Evolutionary conservation across 2,329 filamentous ascomycete species (phyloP).

Genomic region (Curvularia sp.): DNA sequence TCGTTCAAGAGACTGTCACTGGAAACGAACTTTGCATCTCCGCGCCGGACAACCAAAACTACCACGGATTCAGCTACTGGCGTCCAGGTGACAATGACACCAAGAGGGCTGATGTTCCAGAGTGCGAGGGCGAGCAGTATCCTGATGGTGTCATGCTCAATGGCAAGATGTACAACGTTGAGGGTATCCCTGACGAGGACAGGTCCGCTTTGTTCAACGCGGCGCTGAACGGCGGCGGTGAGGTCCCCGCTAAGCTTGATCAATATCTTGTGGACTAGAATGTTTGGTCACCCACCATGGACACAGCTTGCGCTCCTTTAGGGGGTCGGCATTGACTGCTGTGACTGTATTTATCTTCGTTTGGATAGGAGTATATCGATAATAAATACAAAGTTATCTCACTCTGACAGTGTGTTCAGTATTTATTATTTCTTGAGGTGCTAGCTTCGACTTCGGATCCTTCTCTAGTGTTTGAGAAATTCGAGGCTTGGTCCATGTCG

Average conservation of each 20-base stretch:
- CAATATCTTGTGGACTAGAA: background rate
- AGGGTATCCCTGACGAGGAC: background rate
- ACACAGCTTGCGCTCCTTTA: background rate
- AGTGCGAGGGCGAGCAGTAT: background rate
- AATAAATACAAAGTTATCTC: no score
- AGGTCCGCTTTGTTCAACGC: background rate
- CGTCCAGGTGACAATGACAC: background rate
- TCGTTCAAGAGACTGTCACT: no score
- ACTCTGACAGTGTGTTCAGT: no score
- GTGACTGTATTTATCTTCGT: background rate
- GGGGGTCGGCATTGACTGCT: background rate
- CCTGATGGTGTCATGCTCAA: background rate
- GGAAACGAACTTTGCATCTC: background rate
- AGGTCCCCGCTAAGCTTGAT: background rate
- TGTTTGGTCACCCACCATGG: background rate
- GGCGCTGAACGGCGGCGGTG: background rate
- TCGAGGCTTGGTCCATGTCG: no score
- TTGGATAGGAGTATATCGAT: no score
- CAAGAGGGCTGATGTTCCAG: background rate
- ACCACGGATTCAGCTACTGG: background rate
- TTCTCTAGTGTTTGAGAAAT: no score
- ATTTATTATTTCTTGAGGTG: no score
- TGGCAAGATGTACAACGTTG: background rate
- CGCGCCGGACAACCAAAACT: background rate
- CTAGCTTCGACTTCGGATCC: no score